Conservation (phyloP, 345 rosid genomes). For the Eucalyptus cloeziana region DNA sequence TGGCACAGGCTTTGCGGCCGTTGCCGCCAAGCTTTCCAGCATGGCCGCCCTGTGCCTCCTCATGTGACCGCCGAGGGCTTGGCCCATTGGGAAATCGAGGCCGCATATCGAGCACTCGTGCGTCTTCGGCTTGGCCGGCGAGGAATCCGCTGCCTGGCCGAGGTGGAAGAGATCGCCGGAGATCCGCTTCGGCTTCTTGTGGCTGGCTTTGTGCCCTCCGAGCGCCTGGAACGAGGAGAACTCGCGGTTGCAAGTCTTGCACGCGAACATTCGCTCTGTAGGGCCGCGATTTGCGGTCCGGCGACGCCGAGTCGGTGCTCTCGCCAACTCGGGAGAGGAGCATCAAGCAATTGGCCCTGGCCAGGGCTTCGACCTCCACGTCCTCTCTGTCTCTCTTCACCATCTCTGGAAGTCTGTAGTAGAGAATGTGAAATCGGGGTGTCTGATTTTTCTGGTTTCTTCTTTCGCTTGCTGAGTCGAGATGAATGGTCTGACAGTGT, state of each 20-base stretch:
- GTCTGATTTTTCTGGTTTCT: neutral
- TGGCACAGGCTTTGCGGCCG: neutral
- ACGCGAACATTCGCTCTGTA: constrained; percentile 30
- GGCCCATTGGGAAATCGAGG: constrained; percentile 67
- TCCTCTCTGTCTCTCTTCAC: constrained; percentile 43
- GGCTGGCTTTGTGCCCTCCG: constrained; percentile 93
- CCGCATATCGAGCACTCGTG: constrained; percentile 91
- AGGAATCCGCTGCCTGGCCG: neutral
- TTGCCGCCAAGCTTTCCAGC: neutral
- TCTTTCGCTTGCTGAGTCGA: neutral
- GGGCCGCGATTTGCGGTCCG: neutral
- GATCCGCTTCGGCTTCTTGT: constrained; percentile 38
- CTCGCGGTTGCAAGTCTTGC: constrained; percentile 80
- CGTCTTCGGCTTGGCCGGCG: constrained; percentile 43
- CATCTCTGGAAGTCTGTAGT: neutral
- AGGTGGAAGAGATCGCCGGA: neutral
- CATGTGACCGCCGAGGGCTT: constrained; percentile 97
- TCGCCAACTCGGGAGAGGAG: constrained; percentile 52
- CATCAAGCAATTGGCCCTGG: constrained; percentile 58
- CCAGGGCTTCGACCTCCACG: constrained; percentile 2
- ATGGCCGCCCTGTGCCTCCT: constrained; percentile 48
- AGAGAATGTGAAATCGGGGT: neutral
- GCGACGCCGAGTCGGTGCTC: neutral
- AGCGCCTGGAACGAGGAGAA: constrained; percentile 83
- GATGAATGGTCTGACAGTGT: neutral